phyloP scores from a whole-genome alignment of 2,329 filamentous ascomycete species.

The Daldinia eschscholtzii region DNA sequence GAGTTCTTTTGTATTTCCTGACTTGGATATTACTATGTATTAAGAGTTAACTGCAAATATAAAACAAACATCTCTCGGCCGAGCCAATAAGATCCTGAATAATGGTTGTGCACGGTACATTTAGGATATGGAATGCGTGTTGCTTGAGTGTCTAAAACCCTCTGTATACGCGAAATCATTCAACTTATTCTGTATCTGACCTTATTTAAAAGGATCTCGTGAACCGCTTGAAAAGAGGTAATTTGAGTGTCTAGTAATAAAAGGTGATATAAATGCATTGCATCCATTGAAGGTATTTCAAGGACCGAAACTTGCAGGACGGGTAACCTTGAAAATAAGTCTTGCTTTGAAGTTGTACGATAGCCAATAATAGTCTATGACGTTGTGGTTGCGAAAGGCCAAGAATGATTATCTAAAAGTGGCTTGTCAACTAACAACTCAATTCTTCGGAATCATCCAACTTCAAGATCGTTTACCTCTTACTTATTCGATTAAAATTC shows the following conservation, averaged over 20 bases:
- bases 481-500: not conserved
- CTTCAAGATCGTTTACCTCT: not conserved
- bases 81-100: not conserved
- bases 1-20: not conserved
- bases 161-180: too few relatives aligned
- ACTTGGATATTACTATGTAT: not conserved
- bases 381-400: constrained; percentile 17
- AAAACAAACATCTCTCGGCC: constrained; percentile 13
- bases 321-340: not conserved
- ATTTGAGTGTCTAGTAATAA: not conserved
- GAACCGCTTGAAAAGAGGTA: too few relatives aligned
- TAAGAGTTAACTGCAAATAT: not conserved
- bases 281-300: too few relatives aligned
- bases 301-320: constrained; percentile 1
- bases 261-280: not conserved
- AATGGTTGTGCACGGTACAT: not conserved
- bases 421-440: not conserved
- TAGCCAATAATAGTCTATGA: constrained; percentile 17
- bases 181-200: too few relatives aligned
- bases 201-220: too few relatives aligned
- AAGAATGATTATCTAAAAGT: constrained; percentile 2
- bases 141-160: not conserved
- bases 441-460: not conserved
- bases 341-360: not conserved
- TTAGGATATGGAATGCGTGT: not conserved